Evolutionary conservation across 139 green algal genomes (phyloP).

Genomic region (Chlorella sp.): DNA sequence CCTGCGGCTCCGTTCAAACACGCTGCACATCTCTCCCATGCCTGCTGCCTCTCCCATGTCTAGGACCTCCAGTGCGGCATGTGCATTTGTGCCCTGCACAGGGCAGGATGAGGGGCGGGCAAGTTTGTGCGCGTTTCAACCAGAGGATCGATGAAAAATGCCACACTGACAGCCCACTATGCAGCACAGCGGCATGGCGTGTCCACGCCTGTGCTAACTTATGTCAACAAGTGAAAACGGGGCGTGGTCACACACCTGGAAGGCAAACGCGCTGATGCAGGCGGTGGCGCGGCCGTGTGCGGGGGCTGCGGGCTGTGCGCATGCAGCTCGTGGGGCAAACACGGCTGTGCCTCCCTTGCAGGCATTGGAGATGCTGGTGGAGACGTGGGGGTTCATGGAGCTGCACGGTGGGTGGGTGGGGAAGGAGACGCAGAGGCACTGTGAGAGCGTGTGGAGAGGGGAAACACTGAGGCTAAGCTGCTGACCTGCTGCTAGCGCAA

Average conservation of each 20-base stretch:
- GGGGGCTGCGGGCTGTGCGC: not conserved
- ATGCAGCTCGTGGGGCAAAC: not conserved
- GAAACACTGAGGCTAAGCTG: no score
- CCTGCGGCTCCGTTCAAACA: not conserved
- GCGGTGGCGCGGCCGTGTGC: not conserved
- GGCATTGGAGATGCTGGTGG: not conserved
- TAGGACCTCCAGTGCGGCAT: constrained; percentile 39
- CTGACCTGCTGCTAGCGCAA: no score
- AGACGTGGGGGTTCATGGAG: constrained; percentile 1
- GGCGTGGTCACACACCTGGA: constrained; percentile 21
- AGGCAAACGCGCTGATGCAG: constrained; percentile 46
- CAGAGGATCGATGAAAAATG: not conserved
- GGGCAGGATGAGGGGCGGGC: constrained; percentile 3
- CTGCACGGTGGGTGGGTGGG: not conserved
- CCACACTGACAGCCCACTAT: not conserved
- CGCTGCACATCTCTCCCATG: not conserved
- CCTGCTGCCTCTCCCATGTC: not conserved
- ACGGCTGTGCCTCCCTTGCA: not conserved
- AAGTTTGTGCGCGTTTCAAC: not conserved
- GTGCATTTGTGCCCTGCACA: constrained; percentile 63
- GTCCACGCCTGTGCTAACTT: not conserved
- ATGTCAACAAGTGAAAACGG: not conserved
- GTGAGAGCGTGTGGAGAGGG: not conserved
- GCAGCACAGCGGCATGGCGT: not conserved
- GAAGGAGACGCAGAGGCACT: not conserved